phyloP scores from a whole-genome alignment of 306 rosid species.

The Comarum palustre region DNA sequence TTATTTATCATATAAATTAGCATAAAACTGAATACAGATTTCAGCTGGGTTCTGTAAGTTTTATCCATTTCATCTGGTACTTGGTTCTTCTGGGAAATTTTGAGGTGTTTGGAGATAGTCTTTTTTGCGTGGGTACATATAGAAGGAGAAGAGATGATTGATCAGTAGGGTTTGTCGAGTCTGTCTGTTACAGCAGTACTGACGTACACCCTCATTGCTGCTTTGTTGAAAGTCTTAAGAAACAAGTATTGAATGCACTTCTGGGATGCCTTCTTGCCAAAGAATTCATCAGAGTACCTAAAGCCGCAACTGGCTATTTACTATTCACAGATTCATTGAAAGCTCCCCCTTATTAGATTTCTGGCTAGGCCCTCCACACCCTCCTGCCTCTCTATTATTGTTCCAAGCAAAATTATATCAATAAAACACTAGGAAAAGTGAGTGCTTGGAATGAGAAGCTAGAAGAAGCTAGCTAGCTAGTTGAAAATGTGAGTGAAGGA shows the following conservation, averaged over 20 bases:
- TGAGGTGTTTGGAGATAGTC: not conserved
- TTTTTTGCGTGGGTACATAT: not conserved
- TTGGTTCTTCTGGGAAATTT: not conserved
- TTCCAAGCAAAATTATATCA: not conserved
- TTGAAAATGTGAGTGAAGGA: not conserved
- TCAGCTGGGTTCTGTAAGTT: not conserved
- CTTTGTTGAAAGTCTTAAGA: conserved; percentile 37
- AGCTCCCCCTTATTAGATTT: conserved; percentile 37
- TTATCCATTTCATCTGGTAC: not conserved
- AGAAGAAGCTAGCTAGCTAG: not conserved
- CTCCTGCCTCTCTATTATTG: conserved; percentile 1
- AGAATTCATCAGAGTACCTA: conserved; percentile 66
- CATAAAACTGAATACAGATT: not conserved
- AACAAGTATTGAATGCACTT: conserved; percentile 53
- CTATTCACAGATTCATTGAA: conserved; percentile 71
- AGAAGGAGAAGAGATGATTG: conserved; percentile 8
- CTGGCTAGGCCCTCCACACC: conserved; percentile 53
- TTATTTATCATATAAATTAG: not conserved
- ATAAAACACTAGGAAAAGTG: not conserved
- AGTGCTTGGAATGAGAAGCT: conserved; percentile 5
- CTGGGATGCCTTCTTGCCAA: conserved; percentile 34
- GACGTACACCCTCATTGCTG: conserved; percentile 21
- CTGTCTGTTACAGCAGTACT: conserved; percentile 16
- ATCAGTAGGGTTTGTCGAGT: conserved; percentile 32
- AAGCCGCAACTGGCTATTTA: conserved; percentile 23